A percentile compares a stretch with the other conserved stretches of the same genome.
These are phyloP conservation scores for Cyberlindnera subsufficiens DNA, from an alignment of 805 yeast species.

Conservation along the genomic window DNA sequence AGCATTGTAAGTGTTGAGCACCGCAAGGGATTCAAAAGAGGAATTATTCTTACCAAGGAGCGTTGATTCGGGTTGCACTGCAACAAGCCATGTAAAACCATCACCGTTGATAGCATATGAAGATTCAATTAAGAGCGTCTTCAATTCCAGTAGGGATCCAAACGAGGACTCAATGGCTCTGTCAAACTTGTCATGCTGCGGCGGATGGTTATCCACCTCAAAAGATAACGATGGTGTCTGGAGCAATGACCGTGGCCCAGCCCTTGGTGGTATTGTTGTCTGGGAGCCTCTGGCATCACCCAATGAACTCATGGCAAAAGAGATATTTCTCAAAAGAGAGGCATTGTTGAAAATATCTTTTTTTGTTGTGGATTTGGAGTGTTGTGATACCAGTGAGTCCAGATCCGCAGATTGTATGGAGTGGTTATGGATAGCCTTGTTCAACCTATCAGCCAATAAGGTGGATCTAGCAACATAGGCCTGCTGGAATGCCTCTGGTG, in stretches of 20 bases:
- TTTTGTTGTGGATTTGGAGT: constrained; percentile 25
- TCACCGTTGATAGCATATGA: constrained; percentile 76
- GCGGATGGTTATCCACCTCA: constrained; percentile 25
- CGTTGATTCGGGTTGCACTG: constrained; percentile 29
- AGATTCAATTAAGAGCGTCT: constrained; percentile 61
- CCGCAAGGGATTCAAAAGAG: constrained; percentile 44
- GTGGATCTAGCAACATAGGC: constrained; percentile 36
- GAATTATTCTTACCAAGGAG: constrained; percentile 7
- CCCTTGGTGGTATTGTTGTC: constrained; percentile 4
- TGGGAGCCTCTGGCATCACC: constrained; percentile 22
- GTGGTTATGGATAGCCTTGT: constrained; percentile 24
- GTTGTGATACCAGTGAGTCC: constrained; percentile 21
- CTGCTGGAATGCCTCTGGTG: constrained; percentile 40
- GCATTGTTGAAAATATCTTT: constrained; percentile 32
- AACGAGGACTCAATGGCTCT: constrained; percentile 26
- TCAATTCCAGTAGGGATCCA: constrained; percentile 73
- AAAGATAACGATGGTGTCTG: constrained; percentile 37
- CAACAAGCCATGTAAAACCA: constrained; percentile 88
- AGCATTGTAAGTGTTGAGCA: constrained; percentile 82
- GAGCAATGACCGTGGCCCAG: constrained; percentile 28
- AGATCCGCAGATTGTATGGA: constrained; percentile 21
- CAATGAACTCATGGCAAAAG: constrained; percentile 30
- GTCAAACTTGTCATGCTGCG: constrained; percentile 26
- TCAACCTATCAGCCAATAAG: constrained; percentile 27
- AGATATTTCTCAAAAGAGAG: constrained; percentile 31